phyloP scores from a whole-genome alignment of 1,284 basidiomycete genomes.

The Ustilago trichophora region DNA sequence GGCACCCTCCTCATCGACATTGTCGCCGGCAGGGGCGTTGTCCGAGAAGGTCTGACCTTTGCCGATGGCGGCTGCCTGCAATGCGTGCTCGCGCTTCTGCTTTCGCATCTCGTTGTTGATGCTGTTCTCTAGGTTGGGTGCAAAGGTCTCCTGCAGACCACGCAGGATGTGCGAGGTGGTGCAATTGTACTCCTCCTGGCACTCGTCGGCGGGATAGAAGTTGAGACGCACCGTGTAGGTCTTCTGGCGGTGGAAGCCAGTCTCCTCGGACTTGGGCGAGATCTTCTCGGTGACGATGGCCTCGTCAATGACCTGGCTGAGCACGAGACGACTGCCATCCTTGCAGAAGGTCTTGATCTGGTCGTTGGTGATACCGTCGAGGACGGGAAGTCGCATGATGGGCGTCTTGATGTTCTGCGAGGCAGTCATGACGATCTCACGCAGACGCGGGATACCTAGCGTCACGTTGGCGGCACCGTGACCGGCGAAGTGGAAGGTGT shows the following conservation, averaged over 20 bases:
- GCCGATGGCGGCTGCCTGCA: slow-evolving; percentile 82
- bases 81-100: slow-evolving; percentile 80
- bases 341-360: slow-evolving; percentile 84
- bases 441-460: slow-evolving; percentile 95
- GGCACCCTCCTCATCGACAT: slow-evolving; percentile 69
- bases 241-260: slow-evolving; percentile 74
- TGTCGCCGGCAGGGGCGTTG: slow-evolving; percentile 61
- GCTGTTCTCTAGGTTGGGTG: slow-evolving; percentile 84
- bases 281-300: slow-evolving; percentile 85
- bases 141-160: slow-evolving; percentile 80
- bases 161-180: slow-evolving; percentile 78
- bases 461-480: slow-evolving; percentile 99
- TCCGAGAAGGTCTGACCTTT: slow-evolving; percentile 73
- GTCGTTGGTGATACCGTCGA: slow-evolving; percentile 57
- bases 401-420: slow-evolving; percentile 96
- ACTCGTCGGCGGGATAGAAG: slow-evolving; percentile 89
- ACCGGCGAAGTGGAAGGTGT: slow-evolving; percentile 98
- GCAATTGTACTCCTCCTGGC: slow-evolving; percentile 84
- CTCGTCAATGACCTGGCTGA: slow-evolving; percentile 88
- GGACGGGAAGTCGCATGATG: slow-evolving; percentile 86
- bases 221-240: slow-evolving; percentile 83
- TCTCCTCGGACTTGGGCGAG: slow-evolving; percentile 73
- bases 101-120: slow-evolving; percentile 86
- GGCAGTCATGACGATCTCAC: slow-evolving; percentile 99
- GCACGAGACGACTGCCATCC: slow-evolving; percentile 82